Evolutionary conservation across 129 eudicot species (phyloP), one percentile per base, ranked within the genome.

Genomic region (Mikania micrantha): DNA sequence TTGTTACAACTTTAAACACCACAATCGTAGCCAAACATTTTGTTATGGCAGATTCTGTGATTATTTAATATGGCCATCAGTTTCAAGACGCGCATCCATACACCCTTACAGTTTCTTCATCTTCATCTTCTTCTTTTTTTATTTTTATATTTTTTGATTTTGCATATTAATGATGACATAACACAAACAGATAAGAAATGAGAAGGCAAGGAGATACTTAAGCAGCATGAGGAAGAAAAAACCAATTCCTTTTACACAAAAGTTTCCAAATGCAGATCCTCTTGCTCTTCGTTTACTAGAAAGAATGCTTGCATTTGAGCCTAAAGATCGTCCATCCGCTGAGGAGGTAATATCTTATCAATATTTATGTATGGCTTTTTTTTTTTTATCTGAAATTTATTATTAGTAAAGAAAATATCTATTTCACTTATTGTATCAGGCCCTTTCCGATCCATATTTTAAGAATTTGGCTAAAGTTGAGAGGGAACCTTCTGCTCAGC

Each of bases 401-500:
- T 4, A 2, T 61, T 35, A n/a, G 38, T 53, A 38, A 27, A 35
- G 32, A 17, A 31, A 6, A 9, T 27, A 49, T 21, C 8, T 60
- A 40, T 34, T 63, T 35, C 42, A 38, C 41, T 58, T n/a, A 24
- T 49, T 61, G 53, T 83, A 13, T 63, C 62, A 92, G 98, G 98
- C 98, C 66, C 96, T 92, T 71, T 85, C 87, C 2, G 96, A 92
- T 86, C 96, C 96, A 39, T 92, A 92, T 75, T 92, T 92, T 48
- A 85, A 85, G 72, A 87, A 87, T 81, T 84, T 92, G 73, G 98
- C 98, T 39, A 92, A 85, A 76, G 96, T 92, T 77, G 98, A 92
- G 81, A 80, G 96, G 76, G 98, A 92, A 70, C 98, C 98, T 60
- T 86, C 96, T 73, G 98, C 98, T 54, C 98, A 88, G 66, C 98